phyloP scores from a whole-genome alignment of 768 basidiomycete genomes.

The Galerina sulciceps region DNA sequence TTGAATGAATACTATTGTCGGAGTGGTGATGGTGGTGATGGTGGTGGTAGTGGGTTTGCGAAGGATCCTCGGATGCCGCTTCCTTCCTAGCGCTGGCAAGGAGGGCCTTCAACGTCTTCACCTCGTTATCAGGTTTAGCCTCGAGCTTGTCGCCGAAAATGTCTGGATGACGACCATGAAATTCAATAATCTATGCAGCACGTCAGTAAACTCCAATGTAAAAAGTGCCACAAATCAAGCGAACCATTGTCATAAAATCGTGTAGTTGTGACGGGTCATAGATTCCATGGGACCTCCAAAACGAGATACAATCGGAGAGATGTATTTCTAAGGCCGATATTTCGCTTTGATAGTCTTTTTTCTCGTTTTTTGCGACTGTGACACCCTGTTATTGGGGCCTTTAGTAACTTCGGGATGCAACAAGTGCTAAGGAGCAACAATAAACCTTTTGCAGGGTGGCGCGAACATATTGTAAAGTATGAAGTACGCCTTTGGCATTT shows the following conservation, averaged over 20 bases:
- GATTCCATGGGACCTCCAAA: conserved; percentile 7
- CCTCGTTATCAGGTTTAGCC: not conserved
- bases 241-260: not conserved
- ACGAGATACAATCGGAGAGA: not conserved
- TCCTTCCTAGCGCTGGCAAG: not conserved
- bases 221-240: not conserved
- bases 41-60: too few species aligned
- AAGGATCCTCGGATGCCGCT: not conserved
- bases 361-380: not conserved
- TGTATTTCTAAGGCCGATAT: not conserved
- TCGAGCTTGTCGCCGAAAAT: not conserved
- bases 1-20: too few species aligned
- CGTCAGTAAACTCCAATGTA: not conserved
- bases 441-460: conserved; percentile 2
- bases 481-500: conserved; percentile 1
- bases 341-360: not conserved
- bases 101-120: not conserved
- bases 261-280: conserved; percentile 4
- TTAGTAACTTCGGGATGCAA: not conserved
- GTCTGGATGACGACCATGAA: not conserved
- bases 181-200: not conserved
- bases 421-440: too few species aligned
- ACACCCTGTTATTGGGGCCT: not conserved
- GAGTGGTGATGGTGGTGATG: too few species aligned
- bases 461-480: conserved; percentile 6